These are phyloP conservation scores for Mycena epipterygia DNA, from an alignment of 768 basidiomycete genomes.

Conservation along the genomic window DNA sequence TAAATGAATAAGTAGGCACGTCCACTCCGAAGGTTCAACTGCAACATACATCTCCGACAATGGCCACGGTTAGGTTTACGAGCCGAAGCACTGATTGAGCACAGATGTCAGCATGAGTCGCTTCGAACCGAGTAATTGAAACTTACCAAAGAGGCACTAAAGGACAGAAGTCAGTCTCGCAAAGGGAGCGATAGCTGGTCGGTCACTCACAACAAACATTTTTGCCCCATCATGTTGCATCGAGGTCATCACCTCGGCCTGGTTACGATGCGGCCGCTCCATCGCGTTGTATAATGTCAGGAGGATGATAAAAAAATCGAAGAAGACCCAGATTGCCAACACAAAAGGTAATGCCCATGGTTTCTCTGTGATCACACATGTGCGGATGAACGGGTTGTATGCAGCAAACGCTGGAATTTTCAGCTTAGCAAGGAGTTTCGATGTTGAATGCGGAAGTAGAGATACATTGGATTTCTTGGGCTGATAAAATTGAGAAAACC, in stretches of 20 bases:
- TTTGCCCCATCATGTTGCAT: slow-evolving; percentile 14
- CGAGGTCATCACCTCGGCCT: slow-evolving; percentile 5
- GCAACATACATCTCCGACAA: not conserved
- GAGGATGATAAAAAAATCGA: slow-evolving; percentile 8
- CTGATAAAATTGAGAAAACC: slow-evolving; percentile 7
- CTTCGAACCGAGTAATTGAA: not conserved
- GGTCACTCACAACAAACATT: slow-evolving; percentile 10
- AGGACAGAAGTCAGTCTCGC: not conserved
- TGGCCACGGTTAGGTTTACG: not conserved
- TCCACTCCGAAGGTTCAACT: no score
- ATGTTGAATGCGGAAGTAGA: not conserved
- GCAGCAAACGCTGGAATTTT: not conserved
- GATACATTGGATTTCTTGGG: slow-evolving; percentile 7
- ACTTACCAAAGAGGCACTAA: slow-evolving; percentile 6
- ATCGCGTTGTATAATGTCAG: slow-evolving; percentile 7
- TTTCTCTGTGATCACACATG: slow-evolving; percentile 11
- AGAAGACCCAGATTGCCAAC: slow-evolving; percentile 12
- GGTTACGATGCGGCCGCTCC: not conserved
- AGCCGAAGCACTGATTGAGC: not conserved
- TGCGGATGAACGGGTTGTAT: slow-evolving; percentile 15
- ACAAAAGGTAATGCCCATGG: slow-evolving; percentile 5
- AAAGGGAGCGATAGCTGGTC: not conserved
- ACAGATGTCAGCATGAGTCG: not conserved
- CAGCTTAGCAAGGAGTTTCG: not conserved
- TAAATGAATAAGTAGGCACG: not conserved